These are phyloP conservation scores for Pontederia crassipes DNA, from an alignment of 176 grass and related monocot species.

Conservation along the genomic window DNA sequence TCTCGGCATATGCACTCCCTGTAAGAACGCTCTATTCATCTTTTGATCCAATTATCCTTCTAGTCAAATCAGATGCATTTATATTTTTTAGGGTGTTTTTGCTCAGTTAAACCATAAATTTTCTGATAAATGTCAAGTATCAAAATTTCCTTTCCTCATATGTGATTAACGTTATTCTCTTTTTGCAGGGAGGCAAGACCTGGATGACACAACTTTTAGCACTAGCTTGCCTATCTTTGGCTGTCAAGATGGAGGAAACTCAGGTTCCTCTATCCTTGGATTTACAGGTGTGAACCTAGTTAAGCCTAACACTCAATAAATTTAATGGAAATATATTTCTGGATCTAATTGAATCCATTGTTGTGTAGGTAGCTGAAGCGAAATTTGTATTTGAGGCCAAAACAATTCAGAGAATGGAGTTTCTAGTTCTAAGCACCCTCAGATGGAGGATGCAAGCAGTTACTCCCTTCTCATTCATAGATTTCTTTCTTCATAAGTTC, in stretches of 20 bases:
- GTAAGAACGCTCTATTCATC: neutral
- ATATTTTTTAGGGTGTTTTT: neutral
- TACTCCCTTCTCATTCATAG: neutral
- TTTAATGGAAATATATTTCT: neutral
- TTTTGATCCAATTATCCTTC: too few species aligned
- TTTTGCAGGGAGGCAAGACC: neutral
- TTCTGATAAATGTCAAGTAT: neutral
- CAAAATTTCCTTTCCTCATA: neutral
- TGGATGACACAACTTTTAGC: neutral
- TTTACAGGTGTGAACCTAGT: neutral
- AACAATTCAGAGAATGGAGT: neutral
- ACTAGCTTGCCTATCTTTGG: neutral
- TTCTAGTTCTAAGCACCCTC: neutral
- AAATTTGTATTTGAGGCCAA: neutral
- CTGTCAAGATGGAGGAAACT: neutral
- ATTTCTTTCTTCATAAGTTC: neutral
- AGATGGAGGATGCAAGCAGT: constrained; percentile 1
- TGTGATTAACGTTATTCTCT: neutral
- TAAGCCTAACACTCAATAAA: neutral
- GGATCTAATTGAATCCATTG: neutral
- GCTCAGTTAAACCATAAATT: neutral
- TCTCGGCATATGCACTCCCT: neutral
- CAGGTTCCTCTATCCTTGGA: neutral
- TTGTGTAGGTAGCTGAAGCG: neutral
- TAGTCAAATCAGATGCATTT: neutral